Percentiles rank a stretch among this genome's conserved stretches.
phyloP scores from a whole-genome alignment of 202 grass and related monocot species.

The Carex arenaria region DNA sequence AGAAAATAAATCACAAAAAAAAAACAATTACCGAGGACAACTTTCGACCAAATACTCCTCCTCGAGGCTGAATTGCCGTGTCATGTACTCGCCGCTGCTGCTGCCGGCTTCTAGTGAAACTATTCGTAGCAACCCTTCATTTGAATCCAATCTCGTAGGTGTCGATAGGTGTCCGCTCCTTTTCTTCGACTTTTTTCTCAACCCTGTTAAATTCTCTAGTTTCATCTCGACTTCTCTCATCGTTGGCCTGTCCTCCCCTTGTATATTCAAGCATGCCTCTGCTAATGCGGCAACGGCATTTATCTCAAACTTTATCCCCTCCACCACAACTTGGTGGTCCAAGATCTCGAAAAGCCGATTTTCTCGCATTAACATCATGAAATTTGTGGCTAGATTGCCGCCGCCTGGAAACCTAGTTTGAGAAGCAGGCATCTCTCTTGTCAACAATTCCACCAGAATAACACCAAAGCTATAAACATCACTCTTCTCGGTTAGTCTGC shows the following conservation, averaged over 20 bases:
- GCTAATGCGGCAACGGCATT: constrained; percentile 34
- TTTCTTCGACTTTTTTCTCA: not conserved
- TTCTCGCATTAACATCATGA: constrained; percentile 27
- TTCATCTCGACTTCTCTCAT: constrained; percentile 52
- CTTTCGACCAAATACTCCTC: constrained; percentile 34
- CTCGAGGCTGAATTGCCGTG: constrained; percentile 40
- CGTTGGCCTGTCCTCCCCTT: constrained; percentile 48
- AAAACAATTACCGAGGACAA: constrained; percentile 21
- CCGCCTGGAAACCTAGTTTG: constrained; percentile 17
- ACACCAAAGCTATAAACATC: constrained; percentile 67
- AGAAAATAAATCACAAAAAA: not conserved
- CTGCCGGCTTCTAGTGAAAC: not conserved
- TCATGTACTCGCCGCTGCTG: not conserved
- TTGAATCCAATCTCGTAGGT: not conserved
- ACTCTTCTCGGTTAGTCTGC: constrained; percentile 47
- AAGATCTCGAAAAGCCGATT: constrained; percentile 33
- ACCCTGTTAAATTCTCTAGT: constrained; percentile 30
- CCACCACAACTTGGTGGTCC: constrained; percentile 35
- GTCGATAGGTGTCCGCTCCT: not conserved
- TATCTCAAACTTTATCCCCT: constrained; percentile 29
- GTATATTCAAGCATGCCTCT: constrained; percentile 42
- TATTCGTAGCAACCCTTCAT: not conserved
- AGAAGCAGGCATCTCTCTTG: constrained; percentile 26
- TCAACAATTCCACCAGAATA: constrained; percentile 66
- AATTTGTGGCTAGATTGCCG: constrained; percentile 35